Conservation (phyloP, 805 yeast species). For the Lachancea quebecensis region DNA sequence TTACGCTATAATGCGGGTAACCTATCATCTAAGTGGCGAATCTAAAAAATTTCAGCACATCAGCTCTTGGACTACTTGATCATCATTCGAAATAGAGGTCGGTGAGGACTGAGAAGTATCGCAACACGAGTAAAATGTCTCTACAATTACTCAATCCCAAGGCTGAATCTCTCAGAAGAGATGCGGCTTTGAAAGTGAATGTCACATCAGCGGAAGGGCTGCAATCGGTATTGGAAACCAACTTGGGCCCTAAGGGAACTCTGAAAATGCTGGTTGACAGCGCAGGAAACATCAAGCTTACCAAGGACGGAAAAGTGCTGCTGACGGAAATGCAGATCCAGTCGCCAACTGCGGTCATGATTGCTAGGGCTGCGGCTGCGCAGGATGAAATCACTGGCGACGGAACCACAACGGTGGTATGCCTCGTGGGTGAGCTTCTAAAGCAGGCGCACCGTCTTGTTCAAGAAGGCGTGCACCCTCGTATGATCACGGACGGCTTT, state of each 20-base stretch:
- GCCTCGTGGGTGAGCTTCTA: conserved; percentile 88
- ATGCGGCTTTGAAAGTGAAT: conserved; percentile 92
- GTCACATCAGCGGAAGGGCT: conserved; percentile 95
- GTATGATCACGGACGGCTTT: conserved; percentile 91
- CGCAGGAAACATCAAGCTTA: conserved; percentile 87
- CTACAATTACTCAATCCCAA: conserved; percentile 91
- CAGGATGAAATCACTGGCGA: conserved; percentile 99
- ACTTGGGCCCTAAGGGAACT: conserved; percentile 96
- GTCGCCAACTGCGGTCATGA: conserved; percentile 82
- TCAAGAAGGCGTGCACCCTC: conserved; percentile 92
- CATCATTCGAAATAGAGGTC: too few relatives aligned
- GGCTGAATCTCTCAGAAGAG: conserved; percentile 93
- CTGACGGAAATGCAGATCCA: conserved; percentile 95
- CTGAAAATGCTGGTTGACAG: conserved; percentile 96
- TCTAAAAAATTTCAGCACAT: conserved; percentile 3
- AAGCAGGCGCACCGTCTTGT: conserved; percentile 91
- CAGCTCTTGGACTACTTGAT: neutral
- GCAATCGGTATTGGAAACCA: conserved; percentile 85
- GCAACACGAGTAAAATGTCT: conserved; percentile 33
- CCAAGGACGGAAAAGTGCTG: conserved; percentile 94
- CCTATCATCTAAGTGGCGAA: conserved; percentile 1
- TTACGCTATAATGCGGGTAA: neutral
- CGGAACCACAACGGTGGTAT: conserved; percentile 93
- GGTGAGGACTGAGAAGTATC: too few relatives aligned
- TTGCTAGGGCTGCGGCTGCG: conserved; percentile 96